Base-by-base conservation (phyloP, 257 asterid species). In the Gynochthodes officinalis region DNA sequence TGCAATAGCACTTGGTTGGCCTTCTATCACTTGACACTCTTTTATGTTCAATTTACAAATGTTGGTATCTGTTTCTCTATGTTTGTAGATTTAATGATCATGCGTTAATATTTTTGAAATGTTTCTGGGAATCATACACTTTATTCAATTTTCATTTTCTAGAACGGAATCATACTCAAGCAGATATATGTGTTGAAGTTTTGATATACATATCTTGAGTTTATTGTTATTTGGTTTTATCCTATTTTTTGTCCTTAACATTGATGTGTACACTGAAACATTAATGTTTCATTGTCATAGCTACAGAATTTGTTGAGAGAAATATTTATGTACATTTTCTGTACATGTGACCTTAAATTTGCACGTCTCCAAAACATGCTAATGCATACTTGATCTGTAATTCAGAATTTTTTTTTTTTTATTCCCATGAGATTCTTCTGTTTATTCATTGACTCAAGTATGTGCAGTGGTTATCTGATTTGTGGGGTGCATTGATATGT, bases 1-100 rank as follows among this genome's bases (percentile, higher is more conserved):
- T 39, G 85, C 91, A 35, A 83, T 92, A 75, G 98, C 96, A 79
- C 81, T 89, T 73, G 96, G 98, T 92, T 64, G 79, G 96, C 46
- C 35, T 27, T 54, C 68, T 39, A 71, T 9, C 67, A 28, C 68
- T 28, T 59, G 33, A 27, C 52, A 7, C 69, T 83, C 68, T 63
- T 70, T 16, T 46, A 30, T 30, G 37, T 69, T 18, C 8, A 69
- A 64, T 64, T 12, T 35, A 39, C 39, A 19, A 40, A 19, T 46
- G 9, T 53, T 8, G 8, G 43, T 65, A 11, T 25, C 19, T 18
- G 44, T 53, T 32, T 65, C 16, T 15, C 1, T 44, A 43, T 23
- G 67, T 25, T 71, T 15, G 10, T 58, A 62, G 9, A 33, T 62
- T 19, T 25, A 19, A 14, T 27, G 1, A 64, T 64, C 50, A 21